These are phyloP conservation scores for Phanerochaete sordida DNA, from an alignment of 768 basidiomycete species.

Conservation along the genomic window DNA sequence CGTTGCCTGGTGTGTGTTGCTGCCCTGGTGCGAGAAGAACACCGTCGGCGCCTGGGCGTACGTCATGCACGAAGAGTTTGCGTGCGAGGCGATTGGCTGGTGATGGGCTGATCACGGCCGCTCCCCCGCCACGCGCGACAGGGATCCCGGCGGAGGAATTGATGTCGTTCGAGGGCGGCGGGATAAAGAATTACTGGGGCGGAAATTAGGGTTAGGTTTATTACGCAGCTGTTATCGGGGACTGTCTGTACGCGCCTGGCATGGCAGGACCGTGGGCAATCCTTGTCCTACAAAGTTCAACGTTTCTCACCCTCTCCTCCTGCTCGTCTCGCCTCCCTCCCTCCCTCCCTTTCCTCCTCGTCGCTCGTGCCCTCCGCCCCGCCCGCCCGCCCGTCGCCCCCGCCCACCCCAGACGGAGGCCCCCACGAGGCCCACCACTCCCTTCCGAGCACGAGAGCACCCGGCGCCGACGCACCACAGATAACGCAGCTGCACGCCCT, in stretches of 20 bases:
- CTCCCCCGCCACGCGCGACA: neutral
- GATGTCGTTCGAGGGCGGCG: neutral
- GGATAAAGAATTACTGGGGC: neutral
- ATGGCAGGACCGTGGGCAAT: conserved; percentile 3
- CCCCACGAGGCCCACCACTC: conserved; percentile 2
- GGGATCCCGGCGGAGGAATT: neutral
- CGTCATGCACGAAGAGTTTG: neutral
- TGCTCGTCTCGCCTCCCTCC: conserved; percentile 1
- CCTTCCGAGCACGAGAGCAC: neutral
- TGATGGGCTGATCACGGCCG: neutral
- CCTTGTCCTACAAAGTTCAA: conserved; percentile 3
- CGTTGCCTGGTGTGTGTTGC: too few relatives aligned
- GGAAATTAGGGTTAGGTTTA: conserved; percentile 1
- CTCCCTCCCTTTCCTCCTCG: neutral
- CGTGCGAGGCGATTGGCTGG: neutral
- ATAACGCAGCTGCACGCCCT: neutral
- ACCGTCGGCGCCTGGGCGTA: neutral
- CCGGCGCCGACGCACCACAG: neutral
- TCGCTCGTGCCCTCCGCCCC: conserved; percentile 4
- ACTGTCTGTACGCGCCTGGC: neutral
- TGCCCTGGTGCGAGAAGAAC: too few relatives aligned
- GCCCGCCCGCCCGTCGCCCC: conserved; percentile 2
- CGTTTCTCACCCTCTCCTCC: conserved; percentile 11
- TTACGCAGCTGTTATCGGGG: conserved; percentile 1
- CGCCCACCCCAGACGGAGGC: conserved; percentile 4